Conservation (phyloP, 768 basidiomycete species). For the Pilatotrama ljubarskyi region DNA sequence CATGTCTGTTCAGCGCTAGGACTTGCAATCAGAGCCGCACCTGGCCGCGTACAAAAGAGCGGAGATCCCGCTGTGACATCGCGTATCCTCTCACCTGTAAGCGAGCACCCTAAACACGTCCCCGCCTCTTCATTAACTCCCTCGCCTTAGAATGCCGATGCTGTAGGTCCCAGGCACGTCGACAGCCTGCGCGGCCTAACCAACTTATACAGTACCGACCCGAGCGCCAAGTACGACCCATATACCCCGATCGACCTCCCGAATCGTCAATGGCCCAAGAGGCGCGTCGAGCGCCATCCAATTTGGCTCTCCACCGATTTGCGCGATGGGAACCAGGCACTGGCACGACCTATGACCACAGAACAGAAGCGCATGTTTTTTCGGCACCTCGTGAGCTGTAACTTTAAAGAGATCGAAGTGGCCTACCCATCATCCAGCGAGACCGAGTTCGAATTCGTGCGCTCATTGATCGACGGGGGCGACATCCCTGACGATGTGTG, state of each 20-base stretch:
- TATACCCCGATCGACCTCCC: slow-evolving; percentile 80
- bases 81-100: no score
- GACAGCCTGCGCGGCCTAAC: no score
- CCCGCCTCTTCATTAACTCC: background rate
- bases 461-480: slow-evolving; percentile 80
- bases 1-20: no score
- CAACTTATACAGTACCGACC: slow-evolving; percentile 57
- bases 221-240: slow-evolving; percentile 85
- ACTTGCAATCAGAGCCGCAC: no score
- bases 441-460: slow-evolving; percentile 92
- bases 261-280: slow-evolving; percentile 92
- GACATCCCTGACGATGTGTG: slow-evolving; percentile 93
- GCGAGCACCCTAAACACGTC: background rate
- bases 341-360: slow-evolving; percentile 97
- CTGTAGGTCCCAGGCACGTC: background rate
- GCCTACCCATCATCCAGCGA: slow-evolving; percentile 98
- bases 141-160: background rate
- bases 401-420: slow-evolving; percentile 97
- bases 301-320: slow-evolving; percentile 98
- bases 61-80: no score
- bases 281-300: slow-evolving; percentile 77
- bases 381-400: slow-evolving; percentile 80
- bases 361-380: slow-evolving; percentile 95
- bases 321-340: slow-evolving; percentile 95
- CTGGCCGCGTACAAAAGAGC: no score